Evolutionary conservation across 2,329 filamentous ascomycete genomes (phyloP), one percentile per base, ranked within the genome.

Genomic region (Mycosphaerella arachidis): DNA sequence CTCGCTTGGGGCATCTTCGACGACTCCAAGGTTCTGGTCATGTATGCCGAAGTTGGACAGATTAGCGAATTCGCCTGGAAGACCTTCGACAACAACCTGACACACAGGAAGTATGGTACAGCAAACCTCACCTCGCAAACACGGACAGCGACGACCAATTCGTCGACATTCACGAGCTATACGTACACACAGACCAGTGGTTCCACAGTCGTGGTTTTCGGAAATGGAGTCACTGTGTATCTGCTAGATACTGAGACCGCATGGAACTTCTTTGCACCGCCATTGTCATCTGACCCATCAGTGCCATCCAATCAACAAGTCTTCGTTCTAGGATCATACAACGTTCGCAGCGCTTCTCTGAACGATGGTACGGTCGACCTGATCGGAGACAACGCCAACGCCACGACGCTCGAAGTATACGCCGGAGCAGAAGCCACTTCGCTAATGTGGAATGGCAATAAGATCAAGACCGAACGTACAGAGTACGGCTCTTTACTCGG

Each of bases 181-280:
- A 61, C 37, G 3, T 67, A 64, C 46, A 64, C 58, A 6, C 65
- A 67, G 48, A 53, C 55, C 3, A 35, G 33, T 29, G 65, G 64
- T n/a, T 59, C 63, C 10, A 55, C 79, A 0, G 75, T 77, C 0
- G 66, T 85, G 1, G 71, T 78, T 43, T 80, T 84, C 55, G 79
- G 78, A 3, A 79, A 82, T 53, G 78, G 78, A 0, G 73, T 81
- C 2, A 60, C 83, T 0, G 72, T 81, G 4, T 82, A 83, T 57
- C 73, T 86, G 5, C 74, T 85, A 4, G 82, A 85, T 48, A 76
- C 79, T 24, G 69, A 76, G 10, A 78, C 81, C 0, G 83, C 81
- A 1, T 85, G 81, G 78, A 80, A 78, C 6, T 83, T 85, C 67
- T 85, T 81, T 73, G 82, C 82, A 1, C 78, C 82, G 3, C 73